Conservation (phyloP, 1,284 basidiomycete genomes). For the Sporisorium iseilematis-ciliati region DNA sequence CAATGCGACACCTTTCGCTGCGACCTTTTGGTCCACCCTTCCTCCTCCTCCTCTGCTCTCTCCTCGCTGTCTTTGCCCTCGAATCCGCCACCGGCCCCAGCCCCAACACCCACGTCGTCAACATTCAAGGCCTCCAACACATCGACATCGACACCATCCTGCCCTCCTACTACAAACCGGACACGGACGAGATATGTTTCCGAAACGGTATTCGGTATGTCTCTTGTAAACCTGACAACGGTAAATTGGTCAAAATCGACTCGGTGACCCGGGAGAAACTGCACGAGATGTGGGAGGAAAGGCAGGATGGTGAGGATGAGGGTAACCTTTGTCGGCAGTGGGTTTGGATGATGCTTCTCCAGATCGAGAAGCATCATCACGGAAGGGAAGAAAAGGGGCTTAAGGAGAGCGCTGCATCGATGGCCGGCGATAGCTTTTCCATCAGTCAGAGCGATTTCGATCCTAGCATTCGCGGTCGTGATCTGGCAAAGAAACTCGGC, state of each 20-base stretch:
- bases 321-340: neutral
- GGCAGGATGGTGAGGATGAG: neutral
- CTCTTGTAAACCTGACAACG: conserved; percentile 3
- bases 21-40: conserved; percentile 3
- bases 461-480: conserved; percentile 3
- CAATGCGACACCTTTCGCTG: neutral
- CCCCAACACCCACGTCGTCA: neutral
- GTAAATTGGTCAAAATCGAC: conserved; percentile 11
- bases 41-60: neutral
- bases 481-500: neutral
- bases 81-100: no score
- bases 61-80: neutral
- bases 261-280: neutral
- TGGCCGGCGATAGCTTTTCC: neutral
- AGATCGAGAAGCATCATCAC: neutral
- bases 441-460: conserved; percentile 1
- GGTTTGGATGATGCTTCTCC: conserved; percentile 6
- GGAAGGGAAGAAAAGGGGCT: neutral
- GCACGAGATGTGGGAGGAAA: neutral
- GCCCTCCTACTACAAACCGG: conserved; percentile 15
- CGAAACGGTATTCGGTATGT: conserved; percentile 18
- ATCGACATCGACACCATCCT: neutral
- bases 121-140: no score
- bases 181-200: conserved; percentile 25
- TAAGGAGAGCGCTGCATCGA: neutral